Evolutionary conservation across 176 grass and related monocot species (phyloP).

Genomic region (Alopecurus myosuroides): DNA sequence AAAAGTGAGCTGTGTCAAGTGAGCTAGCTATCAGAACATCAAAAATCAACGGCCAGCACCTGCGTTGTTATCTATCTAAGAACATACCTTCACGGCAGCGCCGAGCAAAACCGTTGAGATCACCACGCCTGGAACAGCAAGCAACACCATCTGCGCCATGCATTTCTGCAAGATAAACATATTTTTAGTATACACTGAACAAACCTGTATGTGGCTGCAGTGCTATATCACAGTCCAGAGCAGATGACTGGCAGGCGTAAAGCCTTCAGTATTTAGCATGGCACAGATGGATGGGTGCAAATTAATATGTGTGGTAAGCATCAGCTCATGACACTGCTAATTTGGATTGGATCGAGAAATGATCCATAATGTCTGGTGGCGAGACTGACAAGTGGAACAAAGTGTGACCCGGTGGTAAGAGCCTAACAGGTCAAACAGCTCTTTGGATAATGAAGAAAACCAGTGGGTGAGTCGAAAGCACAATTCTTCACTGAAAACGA

Average conservation of each 20-base stretch:
- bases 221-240: neutral
- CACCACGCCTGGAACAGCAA: conserved; percentile 86
- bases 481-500: neutral
- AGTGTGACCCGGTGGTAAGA: neutral
- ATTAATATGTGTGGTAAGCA: neutral
- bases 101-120: conserved; percentile 80
- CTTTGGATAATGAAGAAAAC: neutral
- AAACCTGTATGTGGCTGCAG: neutral
- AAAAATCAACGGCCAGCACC: neutral
- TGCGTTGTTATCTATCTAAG: neutral
- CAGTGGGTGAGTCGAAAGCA: neutral
- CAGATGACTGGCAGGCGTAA: neutral
- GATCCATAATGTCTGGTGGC: neutral
- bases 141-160: conserved; percentile 80
- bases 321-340: neutral
- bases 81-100: conserved; percentile 53
- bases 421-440: neutral
- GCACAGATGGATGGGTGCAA: neutral
- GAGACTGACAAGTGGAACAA: neutral
- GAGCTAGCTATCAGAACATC: neutral
- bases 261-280: neutral
- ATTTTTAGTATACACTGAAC: neutral
- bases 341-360: neutral
- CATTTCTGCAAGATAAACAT: conserved; percentile 60
- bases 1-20: conserved; percentile 56